A percentile compares a stretch with the other conserved stretches of the same genome.
Conservation (phyloP, 176 grass and related monocot genomes). For the Cenchrus purpureus region DNA sequence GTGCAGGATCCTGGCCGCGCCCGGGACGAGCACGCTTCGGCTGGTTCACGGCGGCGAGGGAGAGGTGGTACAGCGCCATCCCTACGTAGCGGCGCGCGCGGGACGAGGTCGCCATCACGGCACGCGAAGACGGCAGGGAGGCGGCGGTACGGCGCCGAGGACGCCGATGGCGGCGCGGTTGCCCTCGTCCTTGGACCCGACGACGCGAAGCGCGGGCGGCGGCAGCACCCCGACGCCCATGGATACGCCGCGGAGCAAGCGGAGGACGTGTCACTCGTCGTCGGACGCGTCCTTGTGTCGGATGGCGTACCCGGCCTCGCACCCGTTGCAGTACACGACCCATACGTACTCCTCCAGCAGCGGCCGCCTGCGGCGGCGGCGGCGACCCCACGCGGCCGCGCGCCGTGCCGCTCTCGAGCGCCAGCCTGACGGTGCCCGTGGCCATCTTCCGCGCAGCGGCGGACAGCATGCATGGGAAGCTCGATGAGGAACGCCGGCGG, state of each 20-base stretch:
- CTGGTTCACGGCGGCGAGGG: conserved; percentile 52
- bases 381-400: conserved; percentile 34
- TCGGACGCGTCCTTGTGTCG: conserved; percentile 74
- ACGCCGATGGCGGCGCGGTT: conserved; percentile 82
- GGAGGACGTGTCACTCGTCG: conserved; percentile 73
- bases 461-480: conserved; percentile 85
- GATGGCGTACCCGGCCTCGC: conserved; percentile 81
- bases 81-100: conserved; percentile 59
- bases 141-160: conserved; percentile 59
- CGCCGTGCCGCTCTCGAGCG: conserved; percentile 72
- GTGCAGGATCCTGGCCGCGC: conserved; percentile 45
- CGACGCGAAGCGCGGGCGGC: conserved; percentile 70
- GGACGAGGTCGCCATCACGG: conserved; percentile 4
- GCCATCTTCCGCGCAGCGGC: conserved; percentile 83
- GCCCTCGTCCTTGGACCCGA: conserved; percentile 75
- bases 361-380: conserved; percentile 33
- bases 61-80: conserved; percentile 74
- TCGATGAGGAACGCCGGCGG: conserved; percentile 86
- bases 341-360: conserved; percentile 90
- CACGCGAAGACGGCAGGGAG: conserved; percentile 47
- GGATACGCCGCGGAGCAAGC: conserved; percentile 80
- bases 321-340: conserved; percentile 92
- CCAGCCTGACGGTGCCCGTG: conserved; percentile 68
- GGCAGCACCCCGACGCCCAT: conserved; percentile 94
- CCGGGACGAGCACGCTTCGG: conserved; percentile 54